Evolutionary conservation across 2,329 filamentous ascomycete species (phyloP), one percentile per base, ranked within the genome.

Genomic region (Fusarium xylarioides): DNA sequence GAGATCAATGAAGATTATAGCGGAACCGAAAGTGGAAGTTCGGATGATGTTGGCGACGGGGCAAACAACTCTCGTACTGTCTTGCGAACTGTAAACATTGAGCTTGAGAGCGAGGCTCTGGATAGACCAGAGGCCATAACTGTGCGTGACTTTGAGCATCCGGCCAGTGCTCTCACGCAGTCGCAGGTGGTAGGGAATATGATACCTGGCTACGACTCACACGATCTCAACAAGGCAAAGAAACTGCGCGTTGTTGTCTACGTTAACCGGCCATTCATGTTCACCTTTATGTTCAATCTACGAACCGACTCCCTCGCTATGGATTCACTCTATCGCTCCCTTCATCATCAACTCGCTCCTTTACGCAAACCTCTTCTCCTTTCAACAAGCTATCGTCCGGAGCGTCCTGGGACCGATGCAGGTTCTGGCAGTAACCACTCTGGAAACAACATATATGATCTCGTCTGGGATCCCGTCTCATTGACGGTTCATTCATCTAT

Each of bases 201-300:
- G 74, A 70, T 80, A 18, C 78, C 78, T 6, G 78, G 79, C 15
- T 80, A 77, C 49, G 75, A 77, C 57, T 79, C 79, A 5, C 88
- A 88, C 72, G 87, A 89, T 71, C 81, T 83, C 64, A 88, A 87
- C 78, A 89, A 88, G 76, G 83, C 84, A 5, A 84, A 85, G 66
- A 89, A 87, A 74, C 80, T 95, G 46, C 89, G 91, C 2, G 91
- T 93, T 3, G 87, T 95, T 11, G 88, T 95, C 55, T 95, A 95
- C 78, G 88, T 91, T 50, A 90, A 91, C 79, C 88, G 87, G 30
- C 93, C 93, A 0, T 95, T 95, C 81, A 88, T 95, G 53, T 95
- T 93, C 79, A 89, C 91, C 3, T 91, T 96, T 68, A 84, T 96
- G 8, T 95, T 95, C 80, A 77, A 79, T 16, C 78, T 83, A 19